Evolutionary conservation across 352 stramenopile genomes (phyloP), one percentile per base, ranked within the genome.

Genomic region (Phytophthora citricola): DNA sequence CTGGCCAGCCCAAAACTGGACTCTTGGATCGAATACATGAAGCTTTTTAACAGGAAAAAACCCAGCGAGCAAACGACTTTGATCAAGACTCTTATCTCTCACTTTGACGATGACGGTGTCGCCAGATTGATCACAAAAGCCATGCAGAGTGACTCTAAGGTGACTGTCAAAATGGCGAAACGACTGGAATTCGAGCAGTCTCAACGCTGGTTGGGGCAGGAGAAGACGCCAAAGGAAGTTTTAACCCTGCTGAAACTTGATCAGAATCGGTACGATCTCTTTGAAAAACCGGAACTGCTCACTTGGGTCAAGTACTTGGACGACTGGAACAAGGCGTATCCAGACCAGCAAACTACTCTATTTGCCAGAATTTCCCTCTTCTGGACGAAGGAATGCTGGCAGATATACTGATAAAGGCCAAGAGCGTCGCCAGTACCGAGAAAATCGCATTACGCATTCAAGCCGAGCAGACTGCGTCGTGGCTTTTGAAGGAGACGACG

Each of bases 241-340:
- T 29, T 54, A 10, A n/a, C 26, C 20, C 29, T 43, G 6, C 7
- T 66, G 5, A 66, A 66, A 40, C 58, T 66, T 9, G 38, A 66
- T 53, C 3, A 47, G 1, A 36, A 24, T 8, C 41, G 58, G 20
- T 26, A 38, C n/a, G 22, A 58, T 12, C 14, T 66, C 11, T 66
- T 66, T 44, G 32, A 38, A 7, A 40, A 60, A 3, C 48, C 58
- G 10, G 31, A 59, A 31, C 11, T 66, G 38, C 20, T 47, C 10
- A 60, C 43, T 0, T 66, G 58, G 58, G 24, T 53, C 12, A 60
- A 66, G 24, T 66, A 53, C 39, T 6, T 52, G 47, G 58, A 66
- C 29, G 47, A 66, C n/a, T 66, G 49, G 45, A 52, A 52, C 20
- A 53, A 52, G 41, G 14, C 24, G 22, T 41, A 60, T 22, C 47